Percentiles rank a stretch among this genome's conserved stretches.
Evolutionary conservation across 2,329 filamentous ascomycete genomes (phyloP).

Genomic region (Fusarium sp.): DNA sequence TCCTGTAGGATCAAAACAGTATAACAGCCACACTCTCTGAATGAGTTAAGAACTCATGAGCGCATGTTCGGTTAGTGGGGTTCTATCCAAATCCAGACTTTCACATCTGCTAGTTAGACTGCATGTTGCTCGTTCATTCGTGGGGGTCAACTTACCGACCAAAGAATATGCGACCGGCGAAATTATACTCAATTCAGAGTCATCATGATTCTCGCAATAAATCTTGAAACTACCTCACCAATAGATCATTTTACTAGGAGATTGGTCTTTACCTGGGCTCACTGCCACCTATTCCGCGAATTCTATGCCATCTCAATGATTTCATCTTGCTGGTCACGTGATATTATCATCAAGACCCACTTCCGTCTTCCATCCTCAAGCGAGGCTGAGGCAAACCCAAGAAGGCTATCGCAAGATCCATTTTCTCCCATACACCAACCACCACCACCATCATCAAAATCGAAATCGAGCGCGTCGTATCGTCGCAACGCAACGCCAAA

Average conservation of each 20-base stretch:
- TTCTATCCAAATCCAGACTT: not conserved
- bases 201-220: too few species aligned
- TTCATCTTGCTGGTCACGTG: conserved; percentile 5
- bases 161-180: not conserved
- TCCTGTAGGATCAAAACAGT: too few species aligned
- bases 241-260: too few species aligned
- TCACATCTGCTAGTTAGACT: not conserved
- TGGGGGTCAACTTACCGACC: not conserved
- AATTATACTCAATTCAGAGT: too few species aligned
- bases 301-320: too few species aligned
- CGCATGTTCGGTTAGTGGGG: too few species aligned
- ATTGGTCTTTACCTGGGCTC: too few species aligned
- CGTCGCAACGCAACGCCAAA: conserved; percentile 10
- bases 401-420: conserved; percentile 30
- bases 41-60: too few species aligned
- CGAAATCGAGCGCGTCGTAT: conserved; percentile 16
- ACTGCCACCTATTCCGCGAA: too few species aligned
- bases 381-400: conserved; percentile 36
- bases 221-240: too few species aligned
- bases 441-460: not conserved
- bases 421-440: conserved; percentile 36
- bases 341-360: not conserved
- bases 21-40: too few species aligned
- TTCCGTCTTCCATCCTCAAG: not conserved
- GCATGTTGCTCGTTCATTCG: not conserved